Evolutionary conservation across 2,329 filamentous ascomycete genomes (phyloP), one percentile per base, ranked within the genome.

Genomic region (Trichophyton simii): DNA sequence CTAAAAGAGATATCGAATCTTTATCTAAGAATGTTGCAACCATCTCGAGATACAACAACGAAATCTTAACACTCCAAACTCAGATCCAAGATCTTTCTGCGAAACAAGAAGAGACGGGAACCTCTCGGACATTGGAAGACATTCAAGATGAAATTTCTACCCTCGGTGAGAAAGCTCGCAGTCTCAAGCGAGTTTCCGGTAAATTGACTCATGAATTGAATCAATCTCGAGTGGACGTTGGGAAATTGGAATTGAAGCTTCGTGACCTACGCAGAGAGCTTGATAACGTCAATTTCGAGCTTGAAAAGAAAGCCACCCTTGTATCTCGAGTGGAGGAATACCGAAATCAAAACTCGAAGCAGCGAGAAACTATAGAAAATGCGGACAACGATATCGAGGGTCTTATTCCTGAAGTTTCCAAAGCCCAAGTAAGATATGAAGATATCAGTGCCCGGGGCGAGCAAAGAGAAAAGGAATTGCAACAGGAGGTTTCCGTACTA

Each of bases 271-370:
- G 82, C 63, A 87, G 86, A 69, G 87, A 87, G 65, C 79, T 96
- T 59, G 86, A 81, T 67, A 83, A 82, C 59, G 84, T 87, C 1
- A 80, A 82, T 57, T 86, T 87, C 62, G 85, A 91, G 68, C 79
- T 97, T 28, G 90, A 95, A 71, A 90, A 89, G 74, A 96, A 91
- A 76, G 80, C 82, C 44, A 81, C 83, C 50, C 78, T 96, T 22
- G 78, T 84, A 64, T 77, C 78, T 46, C 88, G 91, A 64, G 84
- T 97, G 36, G 84, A 89, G 63, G 82, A 87, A 61, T 81, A 89
- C 66, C 89, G 85, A 68, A 82, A 82, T 8, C 82, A 87, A 48
- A 88, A 85, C 65, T 72, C 69, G 22, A 82, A 87, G 65, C 87
- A 92, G 70, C 85, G 87, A 57, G 84, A 88, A 34, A 75, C 79